Conservation (phyloP, 1,284 basidiomycete genomes). For the Dichomitus squalens region DNA sequence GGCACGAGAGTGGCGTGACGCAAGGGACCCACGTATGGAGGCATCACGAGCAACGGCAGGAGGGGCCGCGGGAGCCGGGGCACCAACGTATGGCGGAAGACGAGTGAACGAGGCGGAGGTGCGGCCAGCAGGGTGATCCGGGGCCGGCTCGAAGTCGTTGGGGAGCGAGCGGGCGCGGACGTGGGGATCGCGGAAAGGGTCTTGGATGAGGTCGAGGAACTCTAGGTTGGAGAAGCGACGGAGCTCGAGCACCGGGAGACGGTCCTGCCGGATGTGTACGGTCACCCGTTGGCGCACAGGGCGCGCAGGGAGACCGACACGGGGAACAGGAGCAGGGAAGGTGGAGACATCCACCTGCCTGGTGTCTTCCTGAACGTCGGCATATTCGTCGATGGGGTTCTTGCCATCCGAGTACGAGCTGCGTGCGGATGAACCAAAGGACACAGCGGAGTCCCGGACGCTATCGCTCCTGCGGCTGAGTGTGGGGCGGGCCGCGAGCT, state of each 20-base stretch:
- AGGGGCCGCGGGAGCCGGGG: neutral
- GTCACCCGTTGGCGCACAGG: conserved; percentile 51
- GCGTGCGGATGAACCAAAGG: conserved; percentile 16
- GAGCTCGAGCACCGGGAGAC: conserved; percentile 59
- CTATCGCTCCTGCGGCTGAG: conserved; percentile 11
- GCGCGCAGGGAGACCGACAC: conserved; percentile 3
- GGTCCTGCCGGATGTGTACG: conserved; percentile 48
- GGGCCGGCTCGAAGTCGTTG: conserved; percentile 6
- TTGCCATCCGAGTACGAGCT: conserved; percentile 6
- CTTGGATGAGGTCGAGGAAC: conserved; percentile 31
- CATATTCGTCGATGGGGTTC: conserved; percentile 1
- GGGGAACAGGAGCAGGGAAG: neutral
- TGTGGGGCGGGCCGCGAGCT: conserved; percentile 7
- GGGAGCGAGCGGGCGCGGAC: conserved; percentile 23
- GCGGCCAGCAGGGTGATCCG: neutral
- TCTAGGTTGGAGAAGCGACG: conserved; percentile 57
- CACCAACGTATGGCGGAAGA: conserved; percentile 12
- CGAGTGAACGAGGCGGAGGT: conserved; percentile 17
- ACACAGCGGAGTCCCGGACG: conserved; percentile 14
- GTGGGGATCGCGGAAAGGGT: conserved; percentile 23
- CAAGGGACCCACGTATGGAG: conserved; percentile 7
- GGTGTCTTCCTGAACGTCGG: conserved; percentile 3
- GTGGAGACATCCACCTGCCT: conserved; percentile 10
- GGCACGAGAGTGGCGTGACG: neutral
- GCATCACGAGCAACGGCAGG: neutral